Evolutionary conservation across 192 early-diverging fungal genomes (phyloP), one percentile per base, ranked within the genome.

Genomic region (Backusella liffmaniae): DNA sequence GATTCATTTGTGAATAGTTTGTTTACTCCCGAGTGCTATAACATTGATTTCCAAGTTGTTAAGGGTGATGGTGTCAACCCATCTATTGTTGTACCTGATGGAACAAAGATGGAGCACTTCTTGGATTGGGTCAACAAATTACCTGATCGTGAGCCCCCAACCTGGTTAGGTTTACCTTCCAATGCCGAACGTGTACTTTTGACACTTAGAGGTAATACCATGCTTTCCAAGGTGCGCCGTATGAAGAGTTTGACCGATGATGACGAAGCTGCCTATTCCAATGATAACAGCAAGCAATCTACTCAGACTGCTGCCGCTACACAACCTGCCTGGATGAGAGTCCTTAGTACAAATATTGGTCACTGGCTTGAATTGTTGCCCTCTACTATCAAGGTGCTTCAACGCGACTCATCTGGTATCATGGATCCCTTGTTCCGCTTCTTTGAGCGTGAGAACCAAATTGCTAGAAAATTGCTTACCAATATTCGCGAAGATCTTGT

Each of bases 91-190:
- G 91, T 91, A 0, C 98, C 98, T 36, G 98, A 98, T 51, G 96
- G 94, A 41, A 96, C 90, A 7, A 88, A 86, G 73, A 83, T 93
- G 59, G 92, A 92, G 4, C 92, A 97, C 73, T 96, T 99, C 84
- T 66, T 96, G 73, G 84, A 88, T 26, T 99, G 98, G 98, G 94
- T 96, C 39, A 84, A 88, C 35, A 87, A 86, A 44, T 77, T 99
- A 72, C 95, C 96, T 1, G 96, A 97, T 39, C 88, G 90, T 76
- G 94, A 99, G 83, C 96, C 98, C 26, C 98, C 98, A 16, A 91
- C 94, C 5, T 99, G 98, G 98, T 86, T 99, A 42, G 96, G 98
- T 9, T 88, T 99, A 67, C 97, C 97, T 26, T 76, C 88, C 5
- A 96, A 96, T 76, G 96, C 98, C 15, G 98, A 99, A 82, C 92